Base-by-base conservation (phyloP, 805 yeast genomes). In the Tetrapisispora pingtungensis region DNA sequence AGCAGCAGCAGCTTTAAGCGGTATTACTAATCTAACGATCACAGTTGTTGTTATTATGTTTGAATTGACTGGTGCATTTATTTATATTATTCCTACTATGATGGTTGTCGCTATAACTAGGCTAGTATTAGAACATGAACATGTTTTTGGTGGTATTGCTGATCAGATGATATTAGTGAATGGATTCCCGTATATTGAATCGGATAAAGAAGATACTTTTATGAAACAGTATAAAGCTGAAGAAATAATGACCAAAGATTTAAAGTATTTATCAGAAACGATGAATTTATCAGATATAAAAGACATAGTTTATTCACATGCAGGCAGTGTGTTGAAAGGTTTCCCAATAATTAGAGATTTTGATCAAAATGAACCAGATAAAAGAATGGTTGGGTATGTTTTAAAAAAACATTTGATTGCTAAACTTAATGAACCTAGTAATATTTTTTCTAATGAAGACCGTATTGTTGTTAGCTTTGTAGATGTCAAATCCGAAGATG, bases 1-100 rank as follows among this genome's bases (percentile, higher is more conserved):
- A 3, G 97, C 99, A 0, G 97, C 90, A 0, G 95, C 97, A 3
- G 84, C 96, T 0, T 70, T 93, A 37, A 80, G 94, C 61, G 99
- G 99, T 3, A 90, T 93, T 31, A 93, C 97, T 22, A 89, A 90
- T 57, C 68, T 93, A 48, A 86, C 96, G 0, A 81, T 93, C 10
- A 81, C 97, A 0, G 97, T 90, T 18, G 97, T 89, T 1, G 85
- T 93, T 14, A 83, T 94, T 35, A 88, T 93, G 95, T 85, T 89
- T 64, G 97, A 93, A 65, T 67, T 93, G 44, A 93, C 99, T 0
- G 99, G 98, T 28, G 98, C 98, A 1, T 69, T 89, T 44, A 77
- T 83, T 40, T 93, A 86, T 59, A 84, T 93, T 47, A 74, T 94
- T 12, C 99, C 99, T 2, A 85, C 95, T 0, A 93, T 93, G 98